Evolutionary conservation across 306 rosid species (phyloP), one percentile per base, ranked within the genome.

Genomic region (Begonia fuchsioides): DNA sequence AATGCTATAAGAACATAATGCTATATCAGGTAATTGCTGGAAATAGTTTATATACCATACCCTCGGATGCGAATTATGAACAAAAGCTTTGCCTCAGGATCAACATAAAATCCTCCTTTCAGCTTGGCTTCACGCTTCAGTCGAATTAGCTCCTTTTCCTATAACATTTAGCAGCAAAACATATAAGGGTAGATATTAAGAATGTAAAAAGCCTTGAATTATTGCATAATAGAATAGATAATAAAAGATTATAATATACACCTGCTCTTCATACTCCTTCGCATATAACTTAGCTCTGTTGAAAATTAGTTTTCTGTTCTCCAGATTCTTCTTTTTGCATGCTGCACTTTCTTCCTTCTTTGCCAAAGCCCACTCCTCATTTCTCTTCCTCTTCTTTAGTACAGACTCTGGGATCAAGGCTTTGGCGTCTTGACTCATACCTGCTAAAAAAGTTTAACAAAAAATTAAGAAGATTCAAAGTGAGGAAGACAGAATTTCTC

Each of bases 51-150:
- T n/a, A n/a, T n/a, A n/a, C n/a, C n/a, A n/a, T 64, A 85, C 98
- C 98, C 95, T 11, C 95, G 85, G 26, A 84, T 90, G 20, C 87
- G 83, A 47, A 90, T 20, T 1, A 85, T 85, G 14, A 84, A 90
- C 65, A 90, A 61, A 3, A 90, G 82, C 73, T 85, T 85, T 1
- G 95, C 87, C 57, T 90, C 95, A 1, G 94, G 98, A 44, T 85
- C 94, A 15, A 90, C 98, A 71, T 90, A 90, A 55, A 85, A 90
- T 32, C 98, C 95, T 46, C 98, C 98, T 47, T 82, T 81, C 66
- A 81, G 68, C 72, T 77, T 85, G 0, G 97, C 97, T 66, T 88
- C 97, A 9, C 93, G 95, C 32, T 88, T 88, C 62, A 88, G 55
- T 6, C 56, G 50, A 43, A 88, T 75, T 70, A 84, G 26, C 49